Evolutionary conservation across 257 asterid genomes (phyloP).

Genomic region (Paulownia fortunei): DNA sequence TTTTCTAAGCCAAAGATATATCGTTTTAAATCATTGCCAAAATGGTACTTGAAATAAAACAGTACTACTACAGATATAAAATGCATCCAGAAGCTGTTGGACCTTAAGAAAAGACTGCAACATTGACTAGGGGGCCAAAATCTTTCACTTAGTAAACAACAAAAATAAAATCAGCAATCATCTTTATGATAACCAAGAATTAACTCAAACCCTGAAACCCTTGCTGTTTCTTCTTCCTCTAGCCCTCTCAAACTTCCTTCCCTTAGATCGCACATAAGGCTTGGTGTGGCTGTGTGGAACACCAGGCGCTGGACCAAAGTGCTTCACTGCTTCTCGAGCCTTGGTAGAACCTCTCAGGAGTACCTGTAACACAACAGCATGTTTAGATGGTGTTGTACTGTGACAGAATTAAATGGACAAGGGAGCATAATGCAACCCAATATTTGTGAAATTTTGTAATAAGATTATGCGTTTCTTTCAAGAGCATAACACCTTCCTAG

Average conservation of each 20-base stretch:
- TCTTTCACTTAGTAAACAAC: slow-evolving; percentile 9
- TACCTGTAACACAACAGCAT: slow-evolving; percentile 26
- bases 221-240: slow-evolving; percentile 53
- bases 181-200: neutral
- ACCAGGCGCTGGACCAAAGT: slow-evolving; percentile 61
- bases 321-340: slow-evolving; percentile 60
- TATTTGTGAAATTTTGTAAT: too few relatives aligned
- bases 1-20: neutral
- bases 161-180: neutral
- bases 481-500: too few relatives aligned
- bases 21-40: neutral
- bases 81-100: slow-evolving; percentile 2
- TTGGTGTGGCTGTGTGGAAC: slow-evolving; percentile 64
- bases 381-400: neutral
- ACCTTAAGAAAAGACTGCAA: neutral
- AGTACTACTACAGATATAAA: neutral
- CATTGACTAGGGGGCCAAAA: neutral
- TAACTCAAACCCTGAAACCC: slow-evolving; percentile 49
- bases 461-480: too few relatives aligned
- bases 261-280: slow-evolving; percentile 56
- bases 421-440: too few relatives aligned
- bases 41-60: neutral
- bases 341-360: slow-evolving; percentile 53
- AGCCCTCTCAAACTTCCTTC: slow-evolving; percentile 56
- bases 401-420: neutral